Percentiles rank a stretch among this genome's conserved stretches.
Evolutionary conservation across 1,139 yeast species (phyloP).

Genomic region (Geotrichum carabidarum): DNA sequence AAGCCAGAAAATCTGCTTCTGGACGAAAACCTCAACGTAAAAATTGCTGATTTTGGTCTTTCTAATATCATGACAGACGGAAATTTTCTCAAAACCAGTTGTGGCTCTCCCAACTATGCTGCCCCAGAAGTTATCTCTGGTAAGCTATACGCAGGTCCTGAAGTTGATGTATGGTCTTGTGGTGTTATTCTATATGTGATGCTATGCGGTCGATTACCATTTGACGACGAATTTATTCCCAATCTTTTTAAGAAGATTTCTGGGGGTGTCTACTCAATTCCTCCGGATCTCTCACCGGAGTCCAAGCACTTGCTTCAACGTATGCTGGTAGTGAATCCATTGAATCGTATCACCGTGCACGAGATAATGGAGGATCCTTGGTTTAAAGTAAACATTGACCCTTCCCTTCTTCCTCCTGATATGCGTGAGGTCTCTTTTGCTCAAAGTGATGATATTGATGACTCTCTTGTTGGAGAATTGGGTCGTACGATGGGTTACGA

Average conservation of each 20-base stretch:
- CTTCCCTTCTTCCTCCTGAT: conserved; percentile 68
- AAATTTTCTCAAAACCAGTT: conserved; percentile 86
- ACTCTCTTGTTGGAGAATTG: conserved; percentile 72
- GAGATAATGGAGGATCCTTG: conserved; percentile 95
- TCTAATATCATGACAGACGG: conserved; percentile 98
- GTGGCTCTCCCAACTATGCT: conserved; percentile 97
- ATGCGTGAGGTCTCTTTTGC: conserved; percentile 34
- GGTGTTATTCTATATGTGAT: conserved; percentile 95
- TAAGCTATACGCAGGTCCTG: conserved; percentile 95
- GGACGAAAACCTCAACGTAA: conserved; percentile 87
- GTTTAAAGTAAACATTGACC: conserved; percentile 82
- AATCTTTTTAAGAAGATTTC: conserved; percentile 90
- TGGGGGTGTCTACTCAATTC: conserved; percentile 91
- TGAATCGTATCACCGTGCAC: conserved; percentile 89
- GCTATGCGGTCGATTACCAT: conserved; percentile 95
- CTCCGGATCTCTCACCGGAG: conserved; percentile 81
- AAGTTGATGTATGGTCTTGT: conserved; percentile 98
- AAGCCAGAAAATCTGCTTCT: conserved; percentile 90
- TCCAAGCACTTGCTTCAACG: conserved; percentile 81
- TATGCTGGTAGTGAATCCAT: conserved; percentile 95
- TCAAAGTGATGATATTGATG: conserved; percentile 53
- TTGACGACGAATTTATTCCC: conserved; percentile 96
- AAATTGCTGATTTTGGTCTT: conserved; percentile 94
- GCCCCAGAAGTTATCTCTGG: conserved; percentile 98
- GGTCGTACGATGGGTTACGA: conserved; percentile 91